These are phyloP conservation scores for Volvox carteri DNA, from an alignment of 163 green algal genomes.

Conservation along the genomic window DNA sequence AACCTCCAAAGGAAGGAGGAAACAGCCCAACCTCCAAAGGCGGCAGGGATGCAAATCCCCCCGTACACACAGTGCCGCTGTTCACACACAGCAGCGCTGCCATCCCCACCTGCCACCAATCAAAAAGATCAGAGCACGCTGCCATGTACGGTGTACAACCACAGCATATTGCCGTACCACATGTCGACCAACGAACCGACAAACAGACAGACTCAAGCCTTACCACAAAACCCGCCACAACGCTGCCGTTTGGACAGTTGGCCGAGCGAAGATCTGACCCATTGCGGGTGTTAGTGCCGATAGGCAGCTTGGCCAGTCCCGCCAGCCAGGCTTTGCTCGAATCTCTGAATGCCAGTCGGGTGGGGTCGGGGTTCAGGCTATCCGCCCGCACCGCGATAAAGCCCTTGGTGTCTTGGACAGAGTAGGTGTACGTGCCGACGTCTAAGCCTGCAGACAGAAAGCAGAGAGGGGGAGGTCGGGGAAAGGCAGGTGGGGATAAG, in stretches of 20 bases:
- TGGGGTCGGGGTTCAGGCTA: slow-evolving; percentile 13
- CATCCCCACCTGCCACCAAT: no score
- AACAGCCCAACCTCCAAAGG: no score
- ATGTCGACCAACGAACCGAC: no score
- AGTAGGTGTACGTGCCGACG: neutral
- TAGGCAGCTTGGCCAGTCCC: neutral
- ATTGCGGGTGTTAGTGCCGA: slow-evolving; percentile 3
- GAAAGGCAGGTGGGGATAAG: neutral
- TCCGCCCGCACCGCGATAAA: neutral
- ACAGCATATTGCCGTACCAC: no score
- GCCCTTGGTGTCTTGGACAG: slow-evolving; percentile 7
- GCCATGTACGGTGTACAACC: no score
- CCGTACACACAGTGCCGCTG: no score
- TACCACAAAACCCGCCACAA: slow-evolving; percentile 1
- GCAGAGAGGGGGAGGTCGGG: neutral
- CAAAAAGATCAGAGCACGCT: no score
- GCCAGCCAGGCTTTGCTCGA: neutral
- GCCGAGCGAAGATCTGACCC: neutral
- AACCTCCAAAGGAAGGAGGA: no score
- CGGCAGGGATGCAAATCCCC: no score
- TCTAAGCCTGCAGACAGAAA: neutral
- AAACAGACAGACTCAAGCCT: no score
- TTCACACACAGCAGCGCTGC: no score
- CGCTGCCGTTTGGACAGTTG: neutral
- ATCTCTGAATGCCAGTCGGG: slow-evolving; percentile 37